These are phyloP conservation scores for Myriosclerotinia scirpicola DNA, from an alignment of 2,329 filamentous ascomycete species.

Conservation along the genomic window DNA sequence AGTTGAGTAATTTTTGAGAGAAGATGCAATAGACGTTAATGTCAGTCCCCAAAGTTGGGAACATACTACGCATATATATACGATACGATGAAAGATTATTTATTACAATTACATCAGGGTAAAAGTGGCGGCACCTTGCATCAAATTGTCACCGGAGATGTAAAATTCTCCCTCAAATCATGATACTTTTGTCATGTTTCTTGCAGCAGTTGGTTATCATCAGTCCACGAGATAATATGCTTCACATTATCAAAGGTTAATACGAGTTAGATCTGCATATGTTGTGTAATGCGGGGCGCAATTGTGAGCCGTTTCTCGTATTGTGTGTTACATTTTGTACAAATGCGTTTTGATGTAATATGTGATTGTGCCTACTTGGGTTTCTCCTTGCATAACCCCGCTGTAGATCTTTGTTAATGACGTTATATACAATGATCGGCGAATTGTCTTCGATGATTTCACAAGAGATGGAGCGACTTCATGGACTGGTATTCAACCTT, in stretches of 20 bases:
- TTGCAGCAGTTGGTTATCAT: not conserved
- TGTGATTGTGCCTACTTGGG: not conserved
- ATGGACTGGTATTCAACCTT: no score
- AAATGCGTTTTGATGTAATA: not conserved
- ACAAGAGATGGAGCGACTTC: not conserved
- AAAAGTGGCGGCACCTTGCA: not conserved
- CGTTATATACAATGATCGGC: not conserved
- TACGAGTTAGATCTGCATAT: not conserved
- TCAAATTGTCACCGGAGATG: not conserved
- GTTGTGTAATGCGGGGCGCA: not conserved
- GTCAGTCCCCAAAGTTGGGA: no score
- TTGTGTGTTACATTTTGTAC: not conserved
- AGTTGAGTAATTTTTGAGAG: not conserved
- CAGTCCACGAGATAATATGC: not conserved
- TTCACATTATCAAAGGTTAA: not conserved
- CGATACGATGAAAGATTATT: not conserved
- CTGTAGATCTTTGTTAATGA: slow-evolving; percentile 2
- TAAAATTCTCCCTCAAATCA: not conserved
- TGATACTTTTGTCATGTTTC: not conserved
- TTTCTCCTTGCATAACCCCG: not conserved
- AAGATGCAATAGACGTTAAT: not conserved
- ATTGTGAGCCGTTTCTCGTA: not conserved
- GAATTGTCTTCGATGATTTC: not conserved
- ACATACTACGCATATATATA: not conserved
- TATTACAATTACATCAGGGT: no score